These are phyloP conservation scores for Hericium erinaceus DNA, from an alignment of 768 basidiomycete genomes.

Conservation along the genomic window DNA sequence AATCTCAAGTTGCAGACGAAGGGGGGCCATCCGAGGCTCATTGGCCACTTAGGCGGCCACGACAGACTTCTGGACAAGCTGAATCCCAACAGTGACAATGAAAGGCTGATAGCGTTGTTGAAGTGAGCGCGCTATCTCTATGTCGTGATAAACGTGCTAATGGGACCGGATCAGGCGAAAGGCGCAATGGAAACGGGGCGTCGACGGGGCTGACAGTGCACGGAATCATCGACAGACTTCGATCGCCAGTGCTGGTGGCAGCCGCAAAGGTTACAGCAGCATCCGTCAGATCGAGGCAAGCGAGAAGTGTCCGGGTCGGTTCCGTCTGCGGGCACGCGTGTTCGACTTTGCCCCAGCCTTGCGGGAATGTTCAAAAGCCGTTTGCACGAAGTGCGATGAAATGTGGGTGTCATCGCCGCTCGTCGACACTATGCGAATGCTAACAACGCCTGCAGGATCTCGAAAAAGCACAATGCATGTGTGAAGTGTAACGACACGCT, in stretches of 20 bases:
- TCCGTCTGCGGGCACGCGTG: conserved; percentile 10
- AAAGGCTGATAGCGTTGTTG: conserved; percentile 4
- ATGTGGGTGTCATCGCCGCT: background rate
- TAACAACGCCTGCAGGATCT: conserved; percentile 5
- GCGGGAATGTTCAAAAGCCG: conserved; percentile 5
- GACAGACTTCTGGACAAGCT: conserved; percentile 12
- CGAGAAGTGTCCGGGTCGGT: conserved; percentile 1
- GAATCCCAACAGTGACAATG: conserved; percentile 5
- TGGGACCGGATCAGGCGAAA: conserved; percentile 2
- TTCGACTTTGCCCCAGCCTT: conserved; percentile 8
- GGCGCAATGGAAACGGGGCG: background rate
- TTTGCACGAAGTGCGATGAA: conserved; percentile 7
- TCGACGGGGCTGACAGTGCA: background rate
- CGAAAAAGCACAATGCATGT: background rate
- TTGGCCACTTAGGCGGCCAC: conserved; percentile 11
- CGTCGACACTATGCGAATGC: background rate
- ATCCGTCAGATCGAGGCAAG: conserved; percentile 5
- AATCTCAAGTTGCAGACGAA: conserved; percentile 7
- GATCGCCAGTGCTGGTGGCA: background rate
- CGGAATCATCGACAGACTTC: background rate
- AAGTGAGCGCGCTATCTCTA: background rate
- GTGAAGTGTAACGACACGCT: background rate
- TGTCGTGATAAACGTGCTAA: background rate
- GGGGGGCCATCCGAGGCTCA: conserved; percentile 1
- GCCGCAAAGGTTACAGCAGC: conserved; percentile 1